Evolutionary conservation across 768 basidiomycete genomes (phyloP).

Genomic region (Kwoniella sp.): DNA sequence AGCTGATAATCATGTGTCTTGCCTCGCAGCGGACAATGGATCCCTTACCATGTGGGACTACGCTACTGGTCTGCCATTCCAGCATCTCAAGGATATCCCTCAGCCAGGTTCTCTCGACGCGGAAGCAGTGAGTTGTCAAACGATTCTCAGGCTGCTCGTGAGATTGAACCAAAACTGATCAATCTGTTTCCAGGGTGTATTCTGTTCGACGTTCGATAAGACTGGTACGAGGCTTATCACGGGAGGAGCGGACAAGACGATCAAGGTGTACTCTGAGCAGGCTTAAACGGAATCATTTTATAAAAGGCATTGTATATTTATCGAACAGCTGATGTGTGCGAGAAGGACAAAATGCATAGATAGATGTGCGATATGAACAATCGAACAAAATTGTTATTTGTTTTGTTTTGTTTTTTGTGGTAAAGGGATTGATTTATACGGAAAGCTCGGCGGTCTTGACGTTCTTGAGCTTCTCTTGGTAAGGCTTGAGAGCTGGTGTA

Average conservation of each 20-base stretch:
- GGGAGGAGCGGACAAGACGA: constrained; percentile 97
- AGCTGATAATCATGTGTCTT: not conserved
- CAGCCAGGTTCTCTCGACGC: constrained; percentile 98
- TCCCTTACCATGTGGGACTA: constrained; percentile 93
- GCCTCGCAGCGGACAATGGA: constrained; percentile 79
- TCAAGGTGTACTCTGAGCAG: constrained; percentile 65
- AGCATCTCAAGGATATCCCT: constrained; percentile 87
- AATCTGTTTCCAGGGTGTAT: constrained; percentile 74
- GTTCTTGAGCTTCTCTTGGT: constrained; percentile 53
- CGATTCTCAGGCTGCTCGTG: too few species aligned
- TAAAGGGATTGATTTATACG: constrained; percentile 49
- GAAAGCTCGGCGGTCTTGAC: constrained; percentile 57
- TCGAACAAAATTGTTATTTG: too few species aligned
- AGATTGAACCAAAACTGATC: too few species aligned
- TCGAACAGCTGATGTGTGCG: too few species aligned
- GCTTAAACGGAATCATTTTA: constrained; percentile 20
- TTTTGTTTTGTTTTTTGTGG: not conserved
- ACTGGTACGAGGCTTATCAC: constrained; percentile 87
- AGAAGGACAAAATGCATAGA: not conserved
- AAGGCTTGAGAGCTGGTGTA: constrained; percentile 67
- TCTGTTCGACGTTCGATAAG: constrained; percentile 94
- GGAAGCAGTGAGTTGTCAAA: constrained; percentile 63
- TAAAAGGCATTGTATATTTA: constrained; percentile 10
- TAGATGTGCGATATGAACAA: not conserved
- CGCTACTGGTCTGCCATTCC: constrained; percentile 89